Evolutionary conservation across 1,284 basidiomycete species (phyloP), one percentile per base, ranked within the genome.

Genomic region (Xerocomus minutiporus): DNA sequence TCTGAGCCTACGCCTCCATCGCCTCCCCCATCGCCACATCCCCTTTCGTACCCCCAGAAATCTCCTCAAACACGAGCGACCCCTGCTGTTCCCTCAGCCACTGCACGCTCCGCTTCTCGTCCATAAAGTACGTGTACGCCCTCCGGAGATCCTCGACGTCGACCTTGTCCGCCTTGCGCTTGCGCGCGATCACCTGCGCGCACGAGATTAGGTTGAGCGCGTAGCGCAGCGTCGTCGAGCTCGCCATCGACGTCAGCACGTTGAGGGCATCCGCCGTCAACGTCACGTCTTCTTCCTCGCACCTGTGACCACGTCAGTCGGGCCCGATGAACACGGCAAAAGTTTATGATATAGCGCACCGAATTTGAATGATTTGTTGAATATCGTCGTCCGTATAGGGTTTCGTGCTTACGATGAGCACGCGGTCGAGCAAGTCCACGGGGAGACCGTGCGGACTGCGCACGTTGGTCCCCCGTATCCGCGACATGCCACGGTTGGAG

Each of bases 221-320:
- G 63, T 97, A 97, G 50, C 94, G 85, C 40, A 94, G 75, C 1
- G 91, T 93, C 3, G 94, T 95, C 62, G 93, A 84, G 55, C 77
- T 73, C 0, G 92, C 91, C 84, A 97, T 95, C 4, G 84, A 81
- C 1, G 91, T 90, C 28, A 97, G 77, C 17, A 94, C 86, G 36
- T 80, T 77, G 31, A 87, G 71, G 1, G 94, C 93, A 34, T 88
- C 87, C 1, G 80, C 65, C 3, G 84, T 79, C 25, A 98, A 77
- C n/a, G 82, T 83, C 9, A 97, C 95, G 62, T 99, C 96, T 71
- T 99, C 96, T 71, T 99, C 96, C 71, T 95, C 86, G 59, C 91
- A 94, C 56, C 93, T 93, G 62, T 39, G 47, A 12, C 5, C 12
- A 13, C 2, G 42, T 56, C 50, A 52, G 51, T n/a, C 8, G 6